A percentile compares a stretch with the other conserved stretches of the same genome.
Conservation (phyloP, 2,329 filamentous ascomycete genomes). For the Pseudocercospora eumusae region DNA sequence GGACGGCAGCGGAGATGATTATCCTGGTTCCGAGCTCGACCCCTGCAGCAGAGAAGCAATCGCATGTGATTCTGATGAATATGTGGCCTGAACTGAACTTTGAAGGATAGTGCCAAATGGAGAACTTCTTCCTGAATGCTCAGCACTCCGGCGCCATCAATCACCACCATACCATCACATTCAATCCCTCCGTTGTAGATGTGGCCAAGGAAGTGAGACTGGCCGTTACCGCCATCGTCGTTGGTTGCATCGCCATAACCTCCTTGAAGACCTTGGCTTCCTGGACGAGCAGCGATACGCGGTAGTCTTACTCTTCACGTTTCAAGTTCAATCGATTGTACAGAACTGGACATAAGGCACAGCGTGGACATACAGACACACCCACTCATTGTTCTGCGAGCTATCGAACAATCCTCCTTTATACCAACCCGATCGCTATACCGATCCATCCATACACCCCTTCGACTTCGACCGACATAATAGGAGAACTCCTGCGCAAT, state of each 20-base stretch:
- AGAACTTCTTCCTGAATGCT: slow-evolving; percentile 38
- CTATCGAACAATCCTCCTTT: neutral
- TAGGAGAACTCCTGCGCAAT: neutral
- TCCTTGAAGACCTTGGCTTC: slow-evolving; percentile 28
- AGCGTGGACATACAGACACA: neutral
- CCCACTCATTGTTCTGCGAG: slow-evolving; percentile 2
- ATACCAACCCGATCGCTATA: neutral
- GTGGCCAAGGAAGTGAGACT: slow-evolving; percentile 55
- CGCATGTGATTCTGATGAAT: neutral
- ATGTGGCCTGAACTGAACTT: slow-evolving; percentile 11
- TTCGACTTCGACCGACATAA: neutral
- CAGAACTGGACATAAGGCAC: slow-evolving; percentile 8
- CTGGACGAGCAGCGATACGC: slow-evolving; percentile 21
- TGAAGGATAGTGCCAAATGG: slow-evolving; percentile 31
- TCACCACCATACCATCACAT: slow-evolving; percentile 55
- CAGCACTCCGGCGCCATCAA: slow-evolving; percentile 40
- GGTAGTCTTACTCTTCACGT: slow-evolving; percentile 11
- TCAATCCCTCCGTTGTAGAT: slow-evolving; percentile 52
- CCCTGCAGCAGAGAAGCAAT: neutral
- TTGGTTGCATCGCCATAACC: slow-evolving; percentile 38
- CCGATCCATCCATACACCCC: neutral
- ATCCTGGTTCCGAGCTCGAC: neutral
- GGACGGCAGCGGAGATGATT: neutral
- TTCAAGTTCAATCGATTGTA: slow-evolving; percentile 4
- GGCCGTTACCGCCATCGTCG: slow-evolving; percentile 52